Base-by-base conservation (phyloP, 257 asterid species). In the Petunia secreta region DNA sequence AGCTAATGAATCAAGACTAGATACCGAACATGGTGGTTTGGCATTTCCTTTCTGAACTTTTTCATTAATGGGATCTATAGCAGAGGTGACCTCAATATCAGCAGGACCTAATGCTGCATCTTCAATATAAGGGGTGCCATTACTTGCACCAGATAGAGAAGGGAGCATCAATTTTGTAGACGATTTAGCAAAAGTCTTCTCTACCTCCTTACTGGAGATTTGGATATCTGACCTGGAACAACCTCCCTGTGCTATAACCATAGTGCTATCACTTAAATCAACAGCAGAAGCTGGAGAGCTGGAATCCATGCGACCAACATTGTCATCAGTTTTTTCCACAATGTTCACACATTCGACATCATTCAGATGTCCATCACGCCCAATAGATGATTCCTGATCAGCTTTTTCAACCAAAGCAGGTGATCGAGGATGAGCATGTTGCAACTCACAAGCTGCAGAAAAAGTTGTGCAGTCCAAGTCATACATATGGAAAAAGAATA, bases 331-430 rank as follows among this genome's bases (percentile, higher is more conserved):
- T 44, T 78, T 50, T 43, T 43, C 54, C 6, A 58, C n/a, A 1
- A 34, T 78, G 14, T 46, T 46, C 81, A 43, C 55, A 78, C 74
- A 46, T 44, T 39, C 37, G 36, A 82, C 78, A 69, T 77, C 75
- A 71, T 59, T 71, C 41, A 68, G 79, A 63, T 80, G 73, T 57
- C 38, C 69, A n/a, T 86, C 83, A 36, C 52, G 86, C 85, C 79
- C 81, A 16, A 48, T 38, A 48, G 87, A 81, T 68, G 89, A 87
- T 77, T 83, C 89, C 41, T n/a, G 67, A 68, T 80, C 87, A 43
- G 79, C 41, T 60, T 87, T 87, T 82, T 87, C 87, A 0, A 58
- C 74, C 79, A 68, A 67, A 84, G 63, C 89, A 64, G 87, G 86
- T 41, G 76, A 75, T 55, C 3, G 82, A 59, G 80, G 59, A 78